Evolutionary conservation across 1,284 basidiomycete genomes (phyloP), one percentile per base, ranked within the genome.

Genomic region (Peniophora sp.): DNA sequence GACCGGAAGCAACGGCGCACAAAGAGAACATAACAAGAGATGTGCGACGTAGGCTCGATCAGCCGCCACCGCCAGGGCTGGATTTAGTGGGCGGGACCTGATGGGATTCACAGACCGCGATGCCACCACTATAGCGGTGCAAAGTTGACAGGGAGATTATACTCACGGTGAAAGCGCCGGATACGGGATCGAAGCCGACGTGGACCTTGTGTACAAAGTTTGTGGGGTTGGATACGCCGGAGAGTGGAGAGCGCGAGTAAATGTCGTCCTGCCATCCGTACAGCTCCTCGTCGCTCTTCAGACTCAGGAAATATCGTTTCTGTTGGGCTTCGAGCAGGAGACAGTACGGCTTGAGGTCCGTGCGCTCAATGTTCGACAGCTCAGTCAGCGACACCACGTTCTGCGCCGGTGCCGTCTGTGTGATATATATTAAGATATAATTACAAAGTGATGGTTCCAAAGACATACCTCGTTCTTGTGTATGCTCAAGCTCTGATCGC

Each of bases 191-290:
- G 61, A 97, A 98, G 5, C 95, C 95, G 54, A 99, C 96, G 67
- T 99, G 96, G 2, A 98, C 93, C 66, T 97, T 92, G 71, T 98
- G 96, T 1, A 97, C 92, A 64, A 98, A 98, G 69, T 99, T 95
- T 16, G 93, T 97, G 0, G 96, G 96, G 58, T 89, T 88, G 62
- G 88, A 89, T 20, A 96, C 91, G 36, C 94, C 93, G 84, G 93
- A 91, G 46, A 96, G 75, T 0, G 95, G 93, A 58, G 90, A 92
- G 50, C 94, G 81, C 6, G 83, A 84, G 69, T 98, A 97, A 54
- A 99, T 89, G 63, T 97, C 95, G 63, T 99, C 95, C 71, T 93
- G 84, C 95, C 95, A 98, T 24, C 84, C 85, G 63, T 99, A 98
- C 14, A 99, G 79, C 64, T 99, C 96, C 59, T 96, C 91, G 64